Evolutionary conservation across 345 rosid genomes (phyloP), one percentile per base, ranked within the genome.

Genomic region (Cochlearia excelsa): DNA sequence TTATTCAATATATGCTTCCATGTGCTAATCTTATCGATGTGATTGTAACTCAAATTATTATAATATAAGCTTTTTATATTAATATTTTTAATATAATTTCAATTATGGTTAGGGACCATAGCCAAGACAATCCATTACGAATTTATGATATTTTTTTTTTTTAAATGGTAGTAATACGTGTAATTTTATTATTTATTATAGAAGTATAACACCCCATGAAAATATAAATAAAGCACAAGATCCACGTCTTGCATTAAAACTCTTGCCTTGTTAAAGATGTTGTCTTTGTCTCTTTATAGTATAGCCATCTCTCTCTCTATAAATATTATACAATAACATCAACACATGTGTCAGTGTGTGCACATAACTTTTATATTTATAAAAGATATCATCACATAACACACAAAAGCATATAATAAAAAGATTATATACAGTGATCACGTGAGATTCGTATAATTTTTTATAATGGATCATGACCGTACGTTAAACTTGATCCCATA

Each of bases 231-330:
- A 46, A 50, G 46, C 43, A 70, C 50, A 51, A 70, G 55, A 46
- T 31, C 70, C 70, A 70, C 42, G 64, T 63, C 66, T 35, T 70
- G 41, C 51, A 63, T 29, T 43, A 57, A 70, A 63, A 51, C 52
- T 41, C 23, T 63, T 37, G 70, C 60, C 56, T 57, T 64, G 61
- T 70, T 56, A 57, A 54, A 57, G 63, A 41, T 62, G 63, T 49
- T 41, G 51, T 41, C 65, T 51, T 70, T 57, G 59, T 49, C 69
- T 63, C 55, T 4, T 4, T 8, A 60, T 50, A 38, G 57, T 53
- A 29, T 40, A 39, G 50, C 60, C 59, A 35, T 57, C 59, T 62
- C 43, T 60, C 30, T 65, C 1, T 49, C 53, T 44, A 51, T 51
- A 5, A 2, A 3, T 33, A 33, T 2, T 37, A 37, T 37, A 37